A percentile compares a stretch with the other conserved stretches of the same genome.
phyloP scores from a whole-genome alignment of 345 rosid species.

The Crucihimalaya himalaica region DNA sequence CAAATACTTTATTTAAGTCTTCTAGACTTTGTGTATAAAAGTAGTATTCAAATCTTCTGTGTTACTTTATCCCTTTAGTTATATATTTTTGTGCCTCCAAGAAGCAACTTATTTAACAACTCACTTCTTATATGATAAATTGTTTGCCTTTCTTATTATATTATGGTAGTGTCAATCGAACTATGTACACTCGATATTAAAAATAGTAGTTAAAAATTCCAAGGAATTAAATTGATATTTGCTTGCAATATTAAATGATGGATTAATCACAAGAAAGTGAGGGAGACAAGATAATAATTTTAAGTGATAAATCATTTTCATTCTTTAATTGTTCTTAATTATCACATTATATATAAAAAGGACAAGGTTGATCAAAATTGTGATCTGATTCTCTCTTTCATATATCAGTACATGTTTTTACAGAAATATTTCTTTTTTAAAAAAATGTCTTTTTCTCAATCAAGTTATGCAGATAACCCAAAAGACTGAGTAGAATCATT shows the following conservation, averaged over 20 bases:
- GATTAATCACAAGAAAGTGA: constrained; percentile 8
- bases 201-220: background rate
- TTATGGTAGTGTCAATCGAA: background rate
- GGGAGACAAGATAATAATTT: constrained; percentile 21
- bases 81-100: background rate
- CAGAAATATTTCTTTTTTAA: no score
- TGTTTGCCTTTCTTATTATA: background rate
- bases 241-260: constrained; percentile 6
- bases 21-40: background rate
- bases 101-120: background rate
- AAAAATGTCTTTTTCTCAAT: background rate
- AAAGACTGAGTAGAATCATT: no score
- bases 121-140: background rate
- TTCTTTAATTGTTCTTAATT: constrained; percentile 7
- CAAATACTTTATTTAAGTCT: background rate
- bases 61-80: background rate
- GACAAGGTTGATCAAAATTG: background rate
- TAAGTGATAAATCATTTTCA: constrained; percentile 26
- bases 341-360: background rate
- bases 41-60: background rate
- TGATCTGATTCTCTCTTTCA: background rate
- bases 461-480: background rate
- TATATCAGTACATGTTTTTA: background rate
- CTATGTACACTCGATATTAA: background rate
- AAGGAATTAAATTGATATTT: background rate